A percentile compares a stretch with the other conserved stretches of the same genome.
These are phyloP conservation scores for Gastrodia elata DNA, from an alignment of 106 monocot species.

Conservation along the genomic window DNA sequence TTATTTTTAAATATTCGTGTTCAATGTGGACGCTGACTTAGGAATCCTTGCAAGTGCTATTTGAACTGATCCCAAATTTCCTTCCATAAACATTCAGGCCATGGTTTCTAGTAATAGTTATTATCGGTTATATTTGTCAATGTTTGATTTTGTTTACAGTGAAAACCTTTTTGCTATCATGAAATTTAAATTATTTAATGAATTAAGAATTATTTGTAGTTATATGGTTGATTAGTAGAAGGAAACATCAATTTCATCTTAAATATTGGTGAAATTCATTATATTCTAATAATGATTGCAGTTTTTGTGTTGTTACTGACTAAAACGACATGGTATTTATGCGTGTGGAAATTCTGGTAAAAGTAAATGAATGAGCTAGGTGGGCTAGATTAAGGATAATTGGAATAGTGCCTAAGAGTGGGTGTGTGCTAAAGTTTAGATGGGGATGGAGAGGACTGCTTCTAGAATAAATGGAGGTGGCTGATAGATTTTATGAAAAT, in stretches of 20 bases:
- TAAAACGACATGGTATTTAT: neutral
- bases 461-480: too few relatives aligned
- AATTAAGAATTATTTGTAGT: too few relatives aligned
- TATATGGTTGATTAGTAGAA: too few relatives aligned
- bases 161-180: neutral
- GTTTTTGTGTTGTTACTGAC: neutral
- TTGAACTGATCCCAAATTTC: neutral
- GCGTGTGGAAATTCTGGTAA: neutral
- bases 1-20: neutral
- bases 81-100: neutral
- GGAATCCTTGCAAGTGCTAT: constrained; percentile 1
- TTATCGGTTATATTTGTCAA: neutral
- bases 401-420: too few relatives aligned
- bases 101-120: neutral
- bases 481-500: too few relatives aligned
- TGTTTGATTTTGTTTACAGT: neutral
- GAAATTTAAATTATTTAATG: neutral
- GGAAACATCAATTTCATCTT: neutral
- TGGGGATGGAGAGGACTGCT: too few relatives aligned
- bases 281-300: neutral
- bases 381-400: too few relatives aligned
- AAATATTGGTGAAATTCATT: neutral
- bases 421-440: too few relatives aligned
- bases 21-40: neutral
- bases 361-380: too few relatives aligned